Conservation (phyloP, 192 early-diverging fungal genomes). For the Coemansia sp. region DNA sequence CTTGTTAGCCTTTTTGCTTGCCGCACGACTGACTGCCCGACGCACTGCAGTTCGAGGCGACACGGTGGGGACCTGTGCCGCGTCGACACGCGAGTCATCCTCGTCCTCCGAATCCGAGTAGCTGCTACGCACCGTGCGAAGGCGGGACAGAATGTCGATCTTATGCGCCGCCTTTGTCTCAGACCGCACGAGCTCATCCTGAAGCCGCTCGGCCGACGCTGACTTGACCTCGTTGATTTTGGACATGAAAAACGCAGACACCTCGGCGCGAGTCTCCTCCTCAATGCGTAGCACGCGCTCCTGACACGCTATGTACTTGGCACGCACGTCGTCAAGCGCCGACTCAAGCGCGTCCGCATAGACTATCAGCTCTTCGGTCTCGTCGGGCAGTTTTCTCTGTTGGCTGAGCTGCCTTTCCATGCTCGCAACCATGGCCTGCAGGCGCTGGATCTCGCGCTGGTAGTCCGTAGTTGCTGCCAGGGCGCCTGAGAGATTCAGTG, state of each 20-base stretch:
- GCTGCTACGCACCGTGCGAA: conserved; percentile 8
- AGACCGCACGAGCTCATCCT: conserved; percentile 29
- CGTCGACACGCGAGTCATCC: conserved; percentile 1
- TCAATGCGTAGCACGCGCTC: conserved; percentile 54
- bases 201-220: conserved; percentile 34
- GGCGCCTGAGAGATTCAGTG: conserved; percentile 21
- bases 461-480: conserved; percentile 18
- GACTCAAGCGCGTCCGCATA: conserved; percentile 34
- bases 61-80: conserved; percentile 39
- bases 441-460: conserved; percentile 20
- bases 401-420: conserved; percentile 17
- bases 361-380: conserved; percentile 38
- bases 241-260: conserved; percentile 41
- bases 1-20: conserved; percentile 46
- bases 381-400: background rate
- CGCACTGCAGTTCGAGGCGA: conserved; percentile 39
- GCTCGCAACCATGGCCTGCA: conserved; percentile 30
- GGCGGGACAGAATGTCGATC: conserved; percentile 48
- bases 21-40: conserved; percentile 37
- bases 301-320: conserved; percentile 49
- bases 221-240: conserved; percentile 51
- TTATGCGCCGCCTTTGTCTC: conserved; percentile 44
- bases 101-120: conserved; percentile 9
- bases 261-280: conserved; percentile 54
- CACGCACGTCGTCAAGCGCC: conserved; percentile 9